Base-by-base conservation (phyloP, 768 basidiomycete species). In the Tricholoma sp. region DNA sequence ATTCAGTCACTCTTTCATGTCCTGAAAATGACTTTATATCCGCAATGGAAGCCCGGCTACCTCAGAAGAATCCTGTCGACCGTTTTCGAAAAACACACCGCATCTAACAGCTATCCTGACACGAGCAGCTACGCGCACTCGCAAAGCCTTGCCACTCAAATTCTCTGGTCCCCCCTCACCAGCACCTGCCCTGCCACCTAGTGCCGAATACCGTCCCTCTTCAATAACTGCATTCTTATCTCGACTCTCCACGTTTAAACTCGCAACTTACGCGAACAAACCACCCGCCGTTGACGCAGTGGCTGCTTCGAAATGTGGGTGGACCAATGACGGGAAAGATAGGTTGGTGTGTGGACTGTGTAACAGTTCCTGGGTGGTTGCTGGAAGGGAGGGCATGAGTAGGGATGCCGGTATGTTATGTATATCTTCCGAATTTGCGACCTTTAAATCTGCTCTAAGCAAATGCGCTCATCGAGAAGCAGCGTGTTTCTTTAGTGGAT, bases 301-400 rank as follows among this genome's bases (percentile, higher is more conserved):
- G 12, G 84, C 90, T 16, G 90, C 91, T 2, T 78, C 90, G 0
- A 89, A 82, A 68, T 89, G 88, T 65, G 91, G 91, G 1, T 94
- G 91, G 91, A 74, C 80, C 21, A 93, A 93, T 59, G 84, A 91
- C 52, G 88, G 89, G 43, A 91, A 89, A 69, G 90, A 92, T 57
- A 77, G 90, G 49, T 70, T 92, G 18, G 77, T 87, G 2, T 92
- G 90, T 63, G 84, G 84, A 2, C 70, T 91, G 16, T 92, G 90
- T 63, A 75, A 73, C 56, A 77, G 78, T 10, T 87, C 87, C 31
- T 92, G 90, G 90, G 84, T 89, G 5, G 77, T 91, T 14, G 84
- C 76, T 4, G 79, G 83, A 29, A 79, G 81, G 53, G 83, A 86
- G 45, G 84, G 89, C n/a, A 81, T 92, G 82, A 78, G 65, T 55